Percentiles rank a stretch among this genome's conserved stretches.
Evolutionary conservation across 352 stramenopile genomes (phyloP).

Genomic region (Pythium plurisporium): DNA sequence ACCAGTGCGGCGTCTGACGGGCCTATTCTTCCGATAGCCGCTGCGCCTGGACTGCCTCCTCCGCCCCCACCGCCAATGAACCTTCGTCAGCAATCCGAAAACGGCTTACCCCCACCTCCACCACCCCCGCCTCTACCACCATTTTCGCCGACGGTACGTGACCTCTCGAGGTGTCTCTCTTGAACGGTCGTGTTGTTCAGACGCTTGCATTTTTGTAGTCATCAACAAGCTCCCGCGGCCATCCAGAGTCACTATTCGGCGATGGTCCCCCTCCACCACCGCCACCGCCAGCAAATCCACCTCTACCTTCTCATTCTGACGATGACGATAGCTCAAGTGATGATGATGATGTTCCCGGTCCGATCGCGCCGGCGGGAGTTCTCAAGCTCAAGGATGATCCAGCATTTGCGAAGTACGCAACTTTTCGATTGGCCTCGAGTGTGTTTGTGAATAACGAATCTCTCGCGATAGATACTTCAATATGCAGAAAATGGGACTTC

Average conservation of each 20-base stretch:
- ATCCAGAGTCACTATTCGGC: conserved; percentile 50
- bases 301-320: conserved; percentile 28
- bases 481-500: conserved; percentile 80
- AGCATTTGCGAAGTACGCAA: conserved; percentile 56
- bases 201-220: conserved; percentile 12
- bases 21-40: conserved; percentile 20
- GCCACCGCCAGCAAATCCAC: conserved; percentile 25
- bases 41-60: background rate
- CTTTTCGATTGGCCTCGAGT: no score
- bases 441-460: background rate
- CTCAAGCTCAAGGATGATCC: conserved; percentile 83
- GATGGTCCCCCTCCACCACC: conserved; percentile 41
- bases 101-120: conserved; percentile 19
- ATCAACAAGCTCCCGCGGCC: conserved; percentile 36
- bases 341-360: conserved; percentile 32
- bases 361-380: conserved; percentile 21
- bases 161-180: background rate
- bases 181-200: background rate
- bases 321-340: conserved; percentile 62
- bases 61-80: conserved; percentile 2
- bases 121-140: conserved; percentile 36
- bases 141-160: conserved; percentile 57
- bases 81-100: background rate
- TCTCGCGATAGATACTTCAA: conserved; percentile 59
- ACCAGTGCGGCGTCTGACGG: conserved; percentile 3